A percentile compares a stretch with the other conserved stretches of the same genome.
Conservation (phyloP, 176 grass and related monocot species). For the Canna indica region DNA sequence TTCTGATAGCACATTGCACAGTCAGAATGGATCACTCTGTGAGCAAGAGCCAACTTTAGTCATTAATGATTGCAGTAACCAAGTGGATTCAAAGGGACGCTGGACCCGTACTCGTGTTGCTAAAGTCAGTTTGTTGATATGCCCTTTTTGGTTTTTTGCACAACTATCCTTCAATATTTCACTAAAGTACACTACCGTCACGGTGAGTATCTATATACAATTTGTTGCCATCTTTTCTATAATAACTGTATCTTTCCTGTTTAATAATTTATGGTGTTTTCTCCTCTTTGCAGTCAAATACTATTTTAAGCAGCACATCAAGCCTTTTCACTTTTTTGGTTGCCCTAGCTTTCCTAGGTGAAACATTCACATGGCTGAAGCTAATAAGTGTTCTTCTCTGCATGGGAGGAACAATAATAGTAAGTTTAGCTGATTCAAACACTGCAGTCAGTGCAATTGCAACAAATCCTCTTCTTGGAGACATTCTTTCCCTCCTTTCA, state of each 20-base stretch:
- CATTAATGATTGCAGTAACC: conserved; percentile 24
- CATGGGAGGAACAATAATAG: conserved; percentile 92
- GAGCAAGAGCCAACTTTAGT: conserved; percentile 4
- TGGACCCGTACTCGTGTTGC: conserved; percentile 80
- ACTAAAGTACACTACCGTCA: conserved; percentile 93
- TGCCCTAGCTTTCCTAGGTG: conserved; percentile 72
- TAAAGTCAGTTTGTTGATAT: conserved; percentile 71
- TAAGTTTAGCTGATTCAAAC: conserved; percentile 77
- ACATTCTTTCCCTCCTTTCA: conserved; percentile 74
- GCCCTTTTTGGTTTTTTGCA: conserved; percentile 94
- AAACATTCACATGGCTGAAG: conserved; percentile 91
- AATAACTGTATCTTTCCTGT: not conserved
- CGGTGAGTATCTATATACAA: conserved; percentile 37
- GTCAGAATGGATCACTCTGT: not conserved
- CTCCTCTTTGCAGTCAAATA: conserved; percentile 73
- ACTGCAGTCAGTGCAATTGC: conserved; percentile 44
- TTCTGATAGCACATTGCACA: conserved; percentile 17
- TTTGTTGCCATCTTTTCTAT: not conserved
- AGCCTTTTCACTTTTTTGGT: conserved; percentile 99
- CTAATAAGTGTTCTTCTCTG: conserved; percentile 85
- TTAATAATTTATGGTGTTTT: conserved; percentile 12
- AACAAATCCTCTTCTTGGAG: conserved; percentile 76
- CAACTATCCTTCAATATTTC: conserved; percentile 95
- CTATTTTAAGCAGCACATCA: conserved; percentile 88
- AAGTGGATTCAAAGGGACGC: conserved; percentile 76